phyloP scores from a whole-genome alignment of 208 protist species.

The Acanthamoeba royreba region DNA sequence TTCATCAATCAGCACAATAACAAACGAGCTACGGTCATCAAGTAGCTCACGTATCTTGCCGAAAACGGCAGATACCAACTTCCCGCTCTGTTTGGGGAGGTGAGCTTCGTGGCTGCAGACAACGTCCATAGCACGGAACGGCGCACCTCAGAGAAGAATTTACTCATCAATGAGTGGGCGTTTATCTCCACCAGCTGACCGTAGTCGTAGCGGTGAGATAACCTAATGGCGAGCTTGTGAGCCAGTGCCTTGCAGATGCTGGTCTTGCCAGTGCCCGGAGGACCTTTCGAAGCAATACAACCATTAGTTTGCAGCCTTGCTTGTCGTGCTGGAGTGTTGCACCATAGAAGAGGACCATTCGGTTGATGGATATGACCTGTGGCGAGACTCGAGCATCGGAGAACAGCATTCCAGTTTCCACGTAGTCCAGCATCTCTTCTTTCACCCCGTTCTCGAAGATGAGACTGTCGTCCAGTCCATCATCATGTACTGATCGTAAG shows the following conservation, averaged over 20 bases:
- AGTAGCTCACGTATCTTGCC: constrained; percentile 83
- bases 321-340: constrained; percentile 51
- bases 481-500: too few relatives aligned
- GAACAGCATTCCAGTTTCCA: constrained; percentile 87
- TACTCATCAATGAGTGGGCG: constrained; percentile 89
- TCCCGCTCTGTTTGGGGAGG: constrained; percentile 87
- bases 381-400: constrained; percentile 81
- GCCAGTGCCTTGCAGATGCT: constrained; percentile 80
- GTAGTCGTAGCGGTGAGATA: constrained; percentile 41
- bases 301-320: not conserved
- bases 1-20: constrained; percentile 90
- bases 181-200: constrained; percentile 91
- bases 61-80: constrained; percentile 95
- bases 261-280: constrained; percentile 88
- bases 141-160: constrained; percentile 90
- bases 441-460: not conserved
- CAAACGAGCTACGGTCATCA: constrained; percentile 76
- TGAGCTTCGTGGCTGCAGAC: not conserved
- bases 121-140: not conserved
- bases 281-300: constrained; percentile 86
- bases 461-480: too few relatives aligned
- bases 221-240: constrained; percentile 82
- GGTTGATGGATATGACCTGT: constrained; percentile 81
- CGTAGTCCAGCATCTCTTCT: constrained; percentile 82
- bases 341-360: constrained; percentile 68